phyloP scores from a whole-genome alignment of 1,284 basidiomycete species.

The Neonothopanus nambi region DNA sequence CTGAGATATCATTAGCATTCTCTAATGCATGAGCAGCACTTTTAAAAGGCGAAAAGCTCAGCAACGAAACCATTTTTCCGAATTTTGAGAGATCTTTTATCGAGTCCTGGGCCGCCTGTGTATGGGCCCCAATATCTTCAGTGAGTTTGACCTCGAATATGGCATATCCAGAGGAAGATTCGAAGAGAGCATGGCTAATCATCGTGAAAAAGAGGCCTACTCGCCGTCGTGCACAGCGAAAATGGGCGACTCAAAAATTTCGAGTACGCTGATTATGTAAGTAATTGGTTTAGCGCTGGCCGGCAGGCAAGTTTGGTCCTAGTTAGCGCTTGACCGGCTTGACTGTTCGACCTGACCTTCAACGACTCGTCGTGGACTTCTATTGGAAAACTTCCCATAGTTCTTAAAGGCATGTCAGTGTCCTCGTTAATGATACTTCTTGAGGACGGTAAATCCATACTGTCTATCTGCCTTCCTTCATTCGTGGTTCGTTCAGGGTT shows the following conservation, averaged over 20 bases:
- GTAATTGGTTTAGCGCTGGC: no score
- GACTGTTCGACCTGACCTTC: no score
- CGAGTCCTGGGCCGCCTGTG: slow-evolving; percentile 82
- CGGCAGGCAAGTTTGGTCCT: no score
- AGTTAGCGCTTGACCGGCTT: no score
- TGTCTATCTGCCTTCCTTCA: no score
- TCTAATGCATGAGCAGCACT: slow-evolving; percentile 95
- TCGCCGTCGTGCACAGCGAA: slow-evolving; percentile 27
- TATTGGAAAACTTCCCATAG: no score
- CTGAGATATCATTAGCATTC: slow-evolving; percentile 95
- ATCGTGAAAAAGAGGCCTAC: slow-evolving; percentile 37
- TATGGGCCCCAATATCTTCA: slow-evolving; percentile 88
- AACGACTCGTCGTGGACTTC: no score
- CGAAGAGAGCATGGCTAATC: slow-evolving; percentile 91
- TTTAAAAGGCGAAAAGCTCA: slow-evolving; percentile 95
- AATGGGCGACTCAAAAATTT: not conserved
- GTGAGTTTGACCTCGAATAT: slow-evolving; percentile 89
- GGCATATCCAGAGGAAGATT: slow-evolving; percentile 91
- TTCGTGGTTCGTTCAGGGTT: no score
- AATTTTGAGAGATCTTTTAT: slow-evolving; percentile 90
- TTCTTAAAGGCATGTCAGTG: no score
- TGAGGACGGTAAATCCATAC: no score
- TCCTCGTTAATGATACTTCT: no score
- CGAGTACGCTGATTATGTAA: not conserved
- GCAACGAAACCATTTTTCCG: slow-evolving; percentile 89